Percentiles rank a stretch among this genome's conserved stretches.
phyloP scores from a whole-genome alignment of 1,139 yeast species.

The Saccharomyces hybrid region DNA sequence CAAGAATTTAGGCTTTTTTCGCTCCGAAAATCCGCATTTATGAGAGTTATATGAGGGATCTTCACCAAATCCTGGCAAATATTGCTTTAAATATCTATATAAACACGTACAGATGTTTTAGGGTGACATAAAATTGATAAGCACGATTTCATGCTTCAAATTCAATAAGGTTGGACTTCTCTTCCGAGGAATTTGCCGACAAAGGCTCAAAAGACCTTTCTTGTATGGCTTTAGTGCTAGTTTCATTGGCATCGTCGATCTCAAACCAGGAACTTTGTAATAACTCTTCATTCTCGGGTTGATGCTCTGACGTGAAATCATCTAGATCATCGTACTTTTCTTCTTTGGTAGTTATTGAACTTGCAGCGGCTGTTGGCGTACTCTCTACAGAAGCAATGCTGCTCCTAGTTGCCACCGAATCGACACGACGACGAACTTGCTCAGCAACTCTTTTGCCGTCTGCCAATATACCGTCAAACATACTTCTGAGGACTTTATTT shows the following conservation, averaged over 20 bases:
- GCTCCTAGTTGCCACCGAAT: slow-evolving; percentile 36
- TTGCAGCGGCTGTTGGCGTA: slow-evolving; percentile 3
- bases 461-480: slow-evolving; percentile 86
- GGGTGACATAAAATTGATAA: neutral
- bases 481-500: slow-evolving; percentile 65
- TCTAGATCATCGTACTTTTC: slow-evolving; percentile 13
- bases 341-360: slow-evolving; percentile 4
- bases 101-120: neutral
- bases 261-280: slow-evolving; percentile 13
- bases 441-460: slow-evolving; percentile 89
- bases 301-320: slow-evolving; percentile 14
- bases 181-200: slow-evolving; percentile 4
- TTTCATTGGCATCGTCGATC: slow-evolving; percentile 8
- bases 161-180: slow-evolving; percentile 11
- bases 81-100: neutral
- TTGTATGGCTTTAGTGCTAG: slow-evolving; percentile 1
- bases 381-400: slow-evolving; percentile 17
- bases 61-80: neutral
- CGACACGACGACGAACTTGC: slow-evolving; percentile 82
- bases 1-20: neutral
- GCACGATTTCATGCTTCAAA: slow-evolving; percentile 10
- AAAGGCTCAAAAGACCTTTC: slow-evolving; percentile 9
- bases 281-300: slow-evolving; percentile 12
- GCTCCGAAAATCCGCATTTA: neutral
- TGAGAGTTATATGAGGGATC: neutral